Conservation (phyloP, 345 rosid genomes). For the Citropsis articulata region DNA sequence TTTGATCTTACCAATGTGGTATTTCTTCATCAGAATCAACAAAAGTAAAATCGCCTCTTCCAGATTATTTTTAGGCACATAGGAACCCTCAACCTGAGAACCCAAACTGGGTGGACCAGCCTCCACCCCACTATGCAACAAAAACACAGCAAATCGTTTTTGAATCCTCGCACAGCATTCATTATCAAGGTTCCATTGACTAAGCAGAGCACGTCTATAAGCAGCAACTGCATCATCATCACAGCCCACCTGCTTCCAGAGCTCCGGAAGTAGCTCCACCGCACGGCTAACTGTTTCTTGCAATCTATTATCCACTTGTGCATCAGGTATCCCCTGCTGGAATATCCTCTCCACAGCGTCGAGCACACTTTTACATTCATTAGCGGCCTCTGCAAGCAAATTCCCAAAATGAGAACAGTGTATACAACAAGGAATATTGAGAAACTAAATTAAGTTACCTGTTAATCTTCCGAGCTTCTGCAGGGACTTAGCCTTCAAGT, state of each 20-base stretch:
- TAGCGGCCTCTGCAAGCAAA: constrained; percentile 76
- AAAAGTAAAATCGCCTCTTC: constrained; percentile 93
- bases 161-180: constrained; percentile 81
- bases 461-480: constrained; percentile 79
- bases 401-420: constrained; percentile 5
- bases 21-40: constrained; percentile 71
- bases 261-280: constrained; percentile 85
- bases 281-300: constrained; percentile 86
- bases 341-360: constrained; percentile 86
- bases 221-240: constrained; percentile 66
- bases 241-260: constrained; percentile 74
- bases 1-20: constrained; percentile 51
- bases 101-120: constrained; percentile 79
- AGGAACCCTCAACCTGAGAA: constrained; percentile 72
- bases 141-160: constrained; percentile 77
- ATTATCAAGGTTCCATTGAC: constrained; percentile 82
- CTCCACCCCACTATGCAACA: constrained; percentile 84
- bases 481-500: constrained; percentile 86
- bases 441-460: constrained; percentile 33
- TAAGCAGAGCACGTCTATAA: constrained; percentile 81
- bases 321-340: constrained; percentile 78
- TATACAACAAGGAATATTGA: no score
- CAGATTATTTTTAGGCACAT: constrained; percentile 76
- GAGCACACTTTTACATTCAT: constrained; percentile 78
- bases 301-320: constrained; percentile 66